Conservation (phyloP, 2,329 filamentous ascomycete species). For the Cercospora beticola region DNA sequence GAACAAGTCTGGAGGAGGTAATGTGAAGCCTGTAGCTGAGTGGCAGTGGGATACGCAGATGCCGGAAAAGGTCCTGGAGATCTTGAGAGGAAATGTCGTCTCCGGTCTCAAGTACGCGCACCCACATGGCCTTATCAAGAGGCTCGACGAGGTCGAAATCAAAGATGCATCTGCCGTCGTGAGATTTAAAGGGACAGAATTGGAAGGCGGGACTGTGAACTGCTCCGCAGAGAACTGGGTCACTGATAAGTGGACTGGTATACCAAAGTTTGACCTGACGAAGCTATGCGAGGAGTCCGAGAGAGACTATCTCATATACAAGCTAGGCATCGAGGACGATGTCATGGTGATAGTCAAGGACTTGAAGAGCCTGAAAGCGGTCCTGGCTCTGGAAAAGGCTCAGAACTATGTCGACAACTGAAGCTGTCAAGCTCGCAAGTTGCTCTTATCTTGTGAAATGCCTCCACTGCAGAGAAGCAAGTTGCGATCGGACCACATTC, state of each 20-base stretch:
- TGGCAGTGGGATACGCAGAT: constrained; percentile 51
- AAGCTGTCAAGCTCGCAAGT: neutral
- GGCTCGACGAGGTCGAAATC: neutral
- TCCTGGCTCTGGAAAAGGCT: neutral
- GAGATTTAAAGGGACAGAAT: neutral
- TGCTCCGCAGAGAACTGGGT: neutral
- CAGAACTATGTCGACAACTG: constrained; percentile 6
- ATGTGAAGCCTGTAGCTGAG: constrained; percentile 8
- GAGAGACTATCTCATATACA: neutral
- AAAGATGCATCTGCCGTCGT: neutral
- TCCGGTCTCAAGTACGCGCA: constrained; percentile 42
- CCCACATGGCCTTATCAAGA: neutral
- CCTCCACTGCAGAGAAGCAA: neutral
- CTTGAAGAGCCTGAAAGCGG: neutral
- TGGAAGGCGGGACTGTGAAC: neutral
- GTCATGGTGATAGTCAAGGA: neutral
- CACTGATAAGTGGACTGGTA: neutral
- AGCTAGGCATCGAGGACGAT: neutral
- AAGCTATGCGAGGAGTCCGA: neutral
- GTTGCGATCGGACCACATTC: neutral
- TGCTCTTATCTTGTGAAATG: neutral
- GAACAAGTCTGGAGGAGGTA: neutral
- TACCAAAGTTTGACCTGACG: constrained; percentile 3
- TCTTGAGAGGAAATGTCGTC: constrained; percentile 51
- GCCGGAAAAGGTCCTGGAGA: constrained; percentile 52